Base-by-base conservation (phyloP, 1,139 yeast genomes). In the Yueomyces sp. region DNA sequence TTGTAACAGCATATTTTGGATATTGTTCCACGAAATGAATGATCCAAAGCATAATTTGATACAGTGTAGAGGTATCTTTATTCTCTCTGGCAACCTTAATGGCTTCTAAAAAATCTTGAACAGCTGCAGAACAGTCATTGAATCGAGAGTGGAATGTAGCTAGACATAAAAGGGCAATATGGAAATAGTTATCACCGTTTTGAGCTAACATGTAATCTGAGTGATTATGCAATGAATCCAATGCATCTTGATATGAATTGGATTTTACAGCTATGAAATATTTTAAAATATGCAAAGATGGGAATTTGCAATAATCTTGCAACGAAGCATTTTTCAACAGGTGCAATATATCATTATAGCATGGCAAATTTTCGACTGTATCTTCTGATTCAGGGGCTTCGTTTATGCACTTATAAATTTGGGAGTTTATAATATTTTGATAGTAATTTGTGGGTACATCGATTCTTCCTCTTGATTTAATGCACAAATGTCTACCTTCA, bases 81-180 rank as follows among this genome's bases (percentile, higher is more conserved):
- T 83, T 81, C 54, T 87, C 96, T 51, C 96, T 67, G 0, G 96
- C 96, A 2, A 87, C 89, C 3, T 84, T 70, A 3, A 87, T 81
- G 0, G 96, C 93, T 56, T 87, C 96, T 50, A 82, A 86, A 4
- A 87, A 82, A 0, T 95, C 82, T 50, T 80, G 72, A 12, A 84
- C 62, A 0, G 96, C 95, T 49, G 84, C 85, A 29, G 72, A 73
- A 49, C 77, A 78, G 50, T 82, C 82, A 34, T 82, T 80, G 61
- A 84, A 86, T 44, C 75, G 75, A 26, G 85, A 84, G 53, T 86
- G 91, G 38, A 87, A 65, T 0, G 85, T 72, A 0, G 95, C 95
- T 41, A 84, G 65, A 9, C 87, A 79, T 19, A 87, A 70, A 37
- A 87, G 65, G 0, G 96, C 95, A 62, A 83, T 81, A 57, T 87